These are phyloP conservation scores for Tetrastigma voinierianum DNA, from an alignment of 164 flowering plant genomes.

Conservation along the genomic window DNA sequence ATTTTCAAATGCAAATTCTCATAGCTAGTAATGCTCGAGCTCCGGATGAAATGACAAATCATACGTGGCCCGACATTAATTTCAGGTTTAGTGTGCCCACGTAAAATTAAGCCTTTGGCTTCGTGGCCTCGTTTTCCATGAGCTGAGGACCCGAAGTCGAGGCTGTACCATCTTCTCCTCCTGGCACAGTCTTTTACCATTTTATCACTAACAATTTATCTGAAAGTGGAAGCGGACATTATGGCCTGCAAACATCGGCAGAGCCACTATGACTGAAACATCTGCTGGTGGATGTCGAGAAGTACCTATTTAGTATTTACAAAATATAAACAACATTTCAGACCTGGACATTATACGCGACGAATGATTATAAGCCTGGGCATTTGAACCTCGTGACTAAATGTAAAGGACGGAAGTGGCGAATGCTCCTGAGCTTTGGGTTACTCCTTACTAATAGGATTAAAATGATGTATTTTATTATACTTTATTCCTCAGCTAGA, in stretches of 20 bases:
- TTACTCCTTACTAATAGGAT: not conserved
- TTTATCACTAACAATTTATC: slow-evolving; percentile 48
- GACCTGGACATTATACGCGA: too few species aligned
- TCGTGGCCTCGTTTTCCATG: slow-evolving; percentile 65
- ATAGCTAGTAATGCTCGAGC: too few species aligned
- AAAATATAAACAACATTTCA: not conserved
- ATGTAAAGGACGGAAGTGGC: not conserved
- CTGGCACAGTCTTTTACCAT: slow-evolving; percentile 53
- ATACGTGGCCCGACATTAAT: slow-evolving; percentile 68
- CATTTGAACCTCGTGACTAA: not conserved
- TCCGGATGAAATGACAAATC: slow-evolving; percentile 3
- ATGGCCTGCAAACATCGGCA: slow-evolving; percentile 55
- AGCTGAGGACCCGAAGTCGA: slow-evolving; percentile 72
- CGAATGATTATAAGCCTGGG: not conserved
- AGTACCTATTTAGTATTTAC: not conserved
- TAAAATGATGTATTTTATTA: not conserved
- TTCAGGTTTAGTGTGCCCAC: slow-evolving; percentile 65
- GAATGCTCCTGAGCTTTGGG: not conserved
- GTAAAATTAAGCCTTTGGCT: slow-evolving; percentile 55
- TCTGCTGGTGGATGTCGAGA: not conserved
- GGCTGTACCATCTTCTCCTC: slow-evolving; percentile 74
- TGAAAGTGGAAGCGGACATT: slow-evolving; percentile 51
- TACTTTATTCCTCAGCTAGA: slow-evolving; percentile 86
- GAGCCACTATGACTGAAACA: slow-evolving; percentile 35
- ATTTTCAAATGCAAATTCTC: too few species aligned